A percentile compares a stretch with the other conserved stretches of the same genome.
These are phyloP conservation scores for Lachancea nothofagi DNA, from an alignment of 805 yeast genomes.

Conservation along the genomic window DNA sequence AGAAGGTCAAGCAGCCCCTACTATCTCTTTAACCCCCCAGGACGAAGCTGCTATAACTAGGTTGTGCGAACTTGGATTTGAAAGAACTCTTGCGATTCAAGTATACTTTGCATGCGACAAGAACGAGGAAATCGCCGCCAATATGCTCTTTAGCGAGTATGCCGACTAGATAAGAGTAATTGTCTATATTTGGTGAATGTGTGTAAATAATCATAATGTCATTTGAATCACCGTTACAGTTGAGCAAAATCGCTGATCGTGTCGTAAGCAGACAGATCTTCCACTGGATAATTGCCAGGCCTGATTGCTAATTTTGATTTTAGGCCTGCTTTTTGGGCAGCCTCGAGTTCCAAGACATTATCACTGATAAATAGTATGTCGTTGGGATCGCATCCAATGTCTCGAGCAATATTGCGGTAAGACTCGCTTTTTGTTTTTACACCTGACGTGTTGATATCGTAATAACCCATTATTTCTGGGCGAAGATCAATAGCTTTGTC, in stretches of 20 bases:
- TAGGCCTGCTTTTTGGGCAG: constrained; percentile 66
- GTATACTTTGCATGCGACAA: constrained; percentile 97
- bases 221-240: constrained; percentile 2
- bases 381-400: constrained; percentile 30
- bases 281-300: constrained; percentile 64
- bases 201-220: constrained; percentile 1
- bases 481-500: constrained; percentile 45
- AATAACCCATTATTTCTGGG: constrained; percentile 55
- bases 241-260: constrained; percentile 20
- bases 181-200: constrained; percentile 2
- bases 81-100: constrained; percentile 78
- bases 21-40: constrained; percentile 62
- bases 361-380: constrained; percentile 70
- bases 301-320: constrained; percentile 53
- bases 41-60: constrained; percentile 88
- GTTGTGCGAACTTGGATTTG: constrained; percentile 89
- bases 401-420: constrained; percentile 49
- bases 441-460: constrained; percentile 82
- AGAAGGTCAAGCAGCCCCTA: constrained; percentile 33
- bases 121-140: constrained; percentile 95
- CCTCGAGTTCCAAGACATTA: constrained; percentile 67
- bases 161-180: constrained; percentile 25
- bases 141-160: constrained; percentile 68
- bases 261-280: constrained; percentile 31
- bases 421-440: constrained; percentile 54